These are phyloP conservation scores for Combretum micranthum DNA, from an alignment of 345 rosid genomes.

Conservation along the genomic window DNA sequence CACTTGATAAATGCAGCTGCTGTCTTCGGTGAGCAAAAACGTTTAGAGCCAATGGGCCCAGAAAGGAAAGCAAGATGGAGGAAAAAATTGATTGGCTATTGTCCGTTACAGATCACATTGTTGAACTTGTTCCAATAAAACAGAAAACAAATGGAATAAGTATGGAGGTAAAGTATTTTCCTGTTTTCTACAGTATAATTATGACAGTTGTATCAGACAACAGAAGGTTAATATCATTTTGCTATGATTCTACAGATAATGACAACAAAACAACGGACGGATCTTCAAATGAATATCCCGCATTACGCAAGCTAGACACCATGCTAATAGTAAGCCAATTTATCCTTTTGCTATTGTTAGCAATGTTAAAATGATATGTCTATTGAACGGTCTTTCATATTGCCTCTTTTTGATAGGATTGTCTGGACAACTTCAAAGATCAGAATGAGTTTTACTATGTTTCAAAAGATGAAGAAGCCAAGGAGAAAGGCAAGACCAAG, in stretches of 20 bases:
- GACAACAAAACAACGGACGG: conserved; percentile 71
- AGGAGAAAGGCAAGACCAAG: conserved; percentile 34
- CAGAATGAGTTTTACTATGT: conserved; percentile 62
- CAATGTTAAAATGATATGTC: too few relatives aligned
- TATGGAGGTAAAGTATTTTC: conserved; percentile 12
- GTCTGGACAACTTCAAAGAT: conserved; percentile 72
- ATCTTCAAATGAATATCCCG: conserved; percentile 95
- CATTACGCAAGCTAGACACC: conserved; percentile 83
- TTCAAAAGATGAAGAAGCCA: conserved; percentile 57
- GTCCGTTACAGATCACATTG: conserved; percentile 60
- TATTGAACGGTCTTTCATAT: neutral
- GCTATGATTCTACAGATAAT: conserved; percentile 41
- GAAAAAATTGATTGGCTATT: conserved; percentile 59
- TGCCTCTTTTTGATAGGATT: conserved; percentile 36
- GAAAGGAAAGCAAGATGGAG: conserved; percentile 58
- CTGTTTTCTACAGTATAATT: neutral
- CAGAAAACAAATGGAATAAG: conserved; percentile 38
- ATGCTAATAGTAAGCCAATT: conserved; percentile 65
- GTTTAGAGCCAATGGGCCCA: conserved; percentile 53
- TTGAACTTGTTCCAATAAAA: conserved; percentile 59
- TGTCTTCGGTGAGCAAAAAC: conserved; percentile 24
- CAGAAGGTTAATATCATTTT: too few relatives aligned
- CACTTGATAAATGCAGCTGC: conserved; percentile 18
- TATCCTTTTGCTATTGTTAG: too few relatives aligned
- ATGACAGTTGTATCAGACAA: too few relatives aligned